A percentile compares a stretch with the other conserved stretches of the same genome.
These are phyloP conservation scores for Penicillium cinerascens DNA, from an alignment of 495 filamentous ascomycete species.

Conservation along the genomic window DNA sequence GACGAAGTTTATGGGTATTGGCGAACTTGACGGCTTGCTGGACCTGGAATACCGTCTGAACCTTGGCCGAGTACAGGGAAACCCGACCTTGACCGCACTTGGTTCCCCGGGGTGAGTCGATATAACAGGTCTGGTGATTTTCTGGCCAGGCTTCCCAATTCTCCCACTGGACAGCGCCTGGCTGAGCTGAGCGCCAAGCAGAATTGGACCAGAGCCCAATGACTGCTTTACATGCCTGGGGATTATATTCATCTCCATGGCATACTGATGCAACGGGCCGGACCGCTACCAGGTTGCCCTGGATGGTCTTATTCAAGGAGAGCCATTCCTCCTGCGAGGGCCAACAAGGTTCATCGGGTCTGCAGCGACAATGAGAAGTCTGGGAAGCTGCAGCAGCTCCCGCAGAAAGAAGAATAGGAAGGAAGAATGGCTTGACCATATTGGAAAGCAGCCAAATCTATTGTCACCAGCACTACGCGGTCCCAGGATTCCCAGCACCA, in stretches of 20 bases:
- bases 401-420: slow-evolving; percentile 3
- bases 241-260: slow-evolving; percentile 31
- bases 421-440: slow-evolving; percentile 1
- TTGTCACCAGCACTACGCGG: too few species aligned
- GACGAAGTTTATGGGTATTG: slow-evolving; percentile 34
- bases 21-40: slow-evolving; percentile 35
- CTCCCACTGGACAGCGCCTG: slow-evolving; percentile 41
- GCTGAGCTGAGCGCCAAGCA: slow-evolving; percentile 20
- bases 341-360: slow-evolving; percentile 33
- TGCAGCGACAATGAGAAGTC: slow-evolving; percentile 21
- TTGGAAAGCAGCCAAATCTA: not conserved
- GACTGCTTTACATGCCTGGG: slow-evolving; percentile 23
- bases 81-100: slow-evolving; percentile 30
- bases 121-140: slow-evolving; percentile 50
- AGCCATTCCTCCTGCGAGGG: slow-evolving; percentile 37
- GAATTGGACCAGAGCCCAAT: slow-evolving; percentile 23
- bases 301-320: slow-evolving; percentile 33
- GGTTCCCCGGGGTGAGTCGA: slow-evolving; percentile 40
- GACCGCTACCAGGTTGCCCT: slow-evolving; percentile 37
- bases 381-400: slow-evolving; percentile 4
- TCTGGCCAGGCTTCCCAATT: slow-evolving; percentile 52
- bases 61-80: slow-evolving; percentile 39
- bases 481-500: too few species aligned
- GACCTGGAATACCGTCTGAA: slow-evolving; percentile 26
- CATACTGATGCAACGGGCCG: slow-evolving; percentile 39